Evolutionary conservation across 2,329 filamentous ascomycete species (phyloP), one percentile per base, ranked within the genome.

Genomic region (Sporothrix luriei): DNA sequence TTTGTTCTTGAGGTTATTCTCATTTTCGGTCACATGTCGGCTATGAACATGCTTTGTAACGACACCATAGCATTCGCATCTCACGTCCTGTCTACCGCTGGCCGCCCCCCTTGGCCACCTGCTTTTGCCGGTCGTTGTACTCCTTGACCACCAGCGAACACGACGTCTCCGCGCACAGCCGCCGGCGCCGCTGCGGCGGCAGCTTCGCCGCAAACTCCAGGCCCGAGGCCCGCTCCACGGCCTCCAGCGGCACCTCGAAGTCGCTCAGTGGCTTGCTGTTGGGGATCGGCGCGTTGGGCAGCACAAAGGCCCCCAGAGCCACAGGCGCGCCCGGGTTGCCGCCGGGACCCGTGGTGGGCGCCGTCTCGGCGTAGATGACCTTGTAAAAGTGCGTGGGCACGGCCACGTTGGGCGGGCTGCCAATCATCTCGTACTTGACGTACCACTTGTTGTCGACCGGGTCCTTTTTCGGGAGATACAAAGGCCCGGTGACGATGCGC

Each of bases 371-470:
- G 76, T 95, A 97, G 75, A 99, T 95, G 77, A 99, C 93, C 84
- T 99, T 99, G 87, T 97, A 99, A 82, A 99, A 99, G 80, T 99
- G 95, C 26, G 95, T 99, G 3, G 95, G 95, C 68, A 99, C 95
- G 33, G 95, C 94, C 69, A 99, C 91, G 76, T 93, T 96, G 9
- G 95, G 94, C 73, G 95, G 95, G 78, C 85, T 91, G 51, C 95
- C 95, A 75, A 99, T 97, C 71, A 99, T 91, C 82, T 99, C 95
- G 82, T 99, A 98, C 72, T 85, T 90, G 70, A 97, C 93, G 74
- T 93, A 90, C 93, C 94, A 99, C 83, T 98, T 98, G 75, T 91
- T 91, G 82, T 98, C 95, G 69, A 81, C 80, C 4, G 89, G 84
- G 74, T 97, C 93, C 71, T 89, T 87, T 79, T 91, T 91, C 11